Conservation (phyloP, 306 rosid genomes). For the Pueraria montana region DNA sequence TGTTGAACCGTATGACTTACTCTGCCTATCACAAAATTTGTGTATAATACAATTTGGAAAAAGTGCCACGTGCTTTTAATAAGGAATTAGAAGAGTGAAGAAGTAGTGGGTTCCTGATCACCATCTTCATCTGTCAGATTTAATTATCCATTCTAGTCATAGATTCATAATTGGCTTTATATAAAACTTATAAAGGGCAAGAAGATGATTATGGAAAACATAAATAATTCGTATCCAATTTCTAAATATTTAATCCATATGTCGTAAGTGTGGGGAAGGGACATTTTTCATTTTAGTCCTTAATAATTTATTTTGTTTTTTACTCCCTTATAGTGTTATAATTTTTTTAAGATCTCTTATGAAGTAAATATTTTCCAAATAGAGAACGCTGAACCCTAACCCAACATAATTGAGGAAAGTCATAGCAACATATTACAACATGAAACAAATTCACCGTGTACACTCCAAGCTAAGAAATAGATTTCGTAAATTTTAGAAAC, state of each 20-base stretch:
- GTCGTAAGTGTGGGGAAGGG: background rate
- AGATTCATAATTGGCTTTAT: constrained; percentile 28
- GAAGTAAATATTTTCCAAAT: no score
- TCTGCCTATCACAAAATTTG: no score
- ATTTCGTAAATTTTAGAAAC: background rate
- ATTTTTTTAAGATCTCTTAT: no score
- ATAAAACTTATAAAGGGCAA: background rate
- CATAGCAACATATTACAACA: no score
- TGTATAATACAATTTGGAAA: no score
- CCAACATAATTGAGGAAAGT: no score
- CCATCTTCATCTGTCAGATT: background rate
- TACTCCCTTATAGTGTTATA: no score
- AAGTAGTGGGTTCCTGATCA: constrained; percentile 9
- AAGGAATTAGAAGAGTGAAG: background rate
- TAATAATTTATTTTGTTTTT: no score
- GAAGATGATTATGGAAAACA: constrained; percentile 4
- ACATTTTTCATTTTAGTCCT: no score
- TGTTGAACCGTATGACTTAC: background rate
- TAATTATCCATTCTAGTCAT: constrained; percentile 29
- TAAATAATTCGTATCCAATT: background rate
- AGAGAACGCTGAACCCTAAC: no score
- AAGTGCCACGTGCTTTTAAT: constrained; percentile 17
- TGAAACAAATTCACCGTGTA: no score
- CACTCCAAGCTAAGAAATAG: no score
- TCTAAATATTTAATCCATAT: background rate